Evolutionary conservation across 2,329 filamentous ascomycete species (phyloP).

Genomic region (Alternaria triticimaculans): DNA sequence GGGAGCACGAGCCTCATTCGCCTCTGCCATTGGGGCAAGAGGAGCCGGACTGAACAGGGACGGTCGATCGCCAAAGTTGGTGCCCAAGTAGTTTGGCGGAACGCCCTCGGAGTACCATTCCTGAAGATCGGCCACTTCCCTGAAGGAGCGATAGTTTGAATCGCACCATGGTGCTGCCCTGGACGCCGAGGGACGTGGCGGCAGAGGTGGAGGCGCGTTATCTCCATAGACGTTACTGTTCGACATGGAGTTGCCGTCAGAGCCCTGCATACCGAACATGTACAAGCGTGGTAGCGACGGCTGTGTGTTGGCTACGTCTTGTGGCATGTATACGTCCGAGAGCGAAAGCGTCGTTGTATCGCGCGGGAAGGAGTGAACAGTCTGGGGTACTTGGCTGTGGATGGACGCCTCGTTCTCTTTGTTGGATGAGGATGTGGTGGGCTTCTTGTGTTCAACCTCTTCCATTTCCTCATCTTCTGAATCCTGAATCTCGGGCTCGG

Average conservation of each 20-base stretch:
- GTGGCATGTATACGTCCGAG: conserved; percentile 1
- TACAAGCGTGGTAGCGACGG: neutral
- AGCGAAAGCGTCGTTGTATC: neutral
- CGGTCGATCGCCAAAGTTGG: conserved; percentile 16
- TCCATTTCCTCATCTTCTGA: conserved; percentile 10
- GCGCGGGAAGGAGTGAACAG: neutral
- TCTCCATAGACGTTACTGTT: conserved; percentile 1
- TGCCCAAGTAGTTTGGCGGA: conserved; percentile 7
- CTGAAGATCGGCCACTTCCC: conserved; percentile 8
- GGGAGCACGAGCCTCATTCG: neutral
- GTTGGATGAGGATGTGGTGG: neutral
- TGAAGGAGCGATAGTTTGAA: conserved; percentile 11
- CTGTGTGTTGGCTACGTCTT: neutral
- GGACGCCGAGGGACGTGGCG: conserved; percentile 24
- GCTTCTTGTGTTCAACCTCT: neutral
- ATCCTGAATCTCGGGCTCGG: conserved; percentile 9
- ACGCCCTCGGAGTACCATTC: conserved; percentile 9
- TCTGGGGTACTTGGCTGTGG: neutral
- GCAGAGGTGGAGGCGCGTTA: conserved; percentile 19
- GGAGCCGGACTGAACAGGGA: conserved; percentile 14
- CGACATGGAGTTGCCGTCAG: neutral
- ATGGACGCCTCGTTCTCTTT: neutral
- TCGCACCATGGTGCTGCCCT: conserved; percentile 14
- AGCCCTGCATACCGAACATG: neutral
- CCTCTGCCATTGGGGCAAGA: conserved; percentile 12